phyloP scores from a whole-genome alignment of 148 eudicot genomes.

The Amaranthus hypochondriacus region DNA sequence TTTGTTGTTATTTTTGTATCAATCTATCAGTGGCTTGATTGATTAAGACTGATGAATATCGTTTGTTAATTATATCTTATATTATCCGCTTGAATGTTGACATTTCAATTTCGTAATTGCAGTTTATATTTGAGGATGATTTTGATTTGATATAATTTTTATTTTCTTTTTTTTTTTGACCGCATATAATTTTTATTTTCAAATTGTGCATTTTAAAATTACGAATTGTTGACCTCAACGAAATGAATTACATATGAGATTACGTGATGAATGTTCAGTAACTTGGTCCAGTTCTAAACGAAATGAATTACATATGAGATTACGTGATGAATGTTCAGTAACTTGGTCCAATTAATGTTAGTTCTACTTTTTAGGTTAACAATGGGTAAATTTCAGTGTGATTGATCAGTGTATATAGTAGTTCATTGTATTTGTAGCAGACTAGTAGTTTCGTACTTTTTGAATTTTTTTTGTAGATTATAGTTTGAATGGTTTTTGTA shows the following conservation, averaged over 20 bases:
- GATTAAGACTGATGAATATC: constrained; percentile 20
- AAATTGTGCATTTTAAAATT: not conserved
- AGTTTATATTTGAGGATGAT: not conserved
- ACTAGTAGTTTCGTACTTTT: not conserved
- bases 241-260: no score
- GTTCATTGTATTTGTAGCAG: constrained; percentile 14
- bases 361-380: constrained; percentile 18
- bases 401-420: no score
- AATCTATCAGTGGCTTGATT: not conserved
- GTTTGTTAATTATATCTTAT: not conserved
- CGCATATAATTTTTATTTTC: not conserved
- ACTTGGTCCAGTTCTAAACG: not conserved
- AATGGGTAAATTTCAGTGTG: not conserved
- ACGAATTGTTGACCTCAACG: not conserved
- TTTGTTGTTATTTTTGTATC: no score
- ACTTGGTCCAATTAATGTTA: constrained; percentile 5
- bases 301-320: constrained; percentile 14
- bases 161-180: not conserved
- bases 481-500: constrained; percentile 2
- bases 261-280: no score
- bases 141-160: not conserved
- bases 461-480: not conserved
- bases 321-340: constrained; percentile 14
- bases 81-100: not conserved
- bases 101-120: not conserved